phyloP scores from a whole-genome alignment of 768 basidiomycete genomes.

The Astraeus odoratus region DNA sequence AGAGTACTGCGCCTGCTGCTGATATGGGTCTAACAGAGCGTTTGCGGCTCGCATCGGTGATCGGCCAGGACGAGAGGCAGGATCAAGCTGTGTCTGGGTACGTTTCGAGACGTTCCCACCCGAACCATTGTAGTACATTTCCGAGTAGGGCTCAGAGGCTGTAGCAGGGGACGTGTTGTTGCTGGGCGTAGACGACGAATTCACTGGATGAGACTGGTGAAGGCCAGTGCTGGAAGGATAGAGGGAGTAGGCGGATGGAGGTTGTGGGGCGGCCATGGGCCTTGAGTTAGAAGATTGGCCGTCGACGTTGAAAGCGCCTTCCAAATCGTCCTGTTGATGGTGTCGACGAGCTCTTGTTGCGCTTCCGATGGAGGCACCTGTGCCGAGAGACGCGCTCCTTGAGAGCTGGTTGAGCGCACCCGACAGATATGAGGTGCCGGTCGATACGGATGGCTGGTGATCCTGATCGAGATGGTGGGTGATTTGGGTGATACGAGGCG shows the following conservation, averaged over 20 bases:
- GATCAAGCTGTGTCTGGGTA: conserved; percentile 47
- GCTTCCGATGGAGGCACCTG: conserved; percentile 32
- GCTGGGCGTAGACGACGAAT: conserved; percentile 26
- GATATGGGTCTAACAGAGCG: conserved; percentile 61
- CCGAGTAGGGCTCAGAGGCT: conserved; percentile 43
- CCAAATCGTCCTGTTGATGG: conserved; percentile 64
- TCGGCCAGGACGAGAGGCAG: conserved; percentile 42
- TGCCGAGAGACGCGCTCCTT: conserved; percentile 61
- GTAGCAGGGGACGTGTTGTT: conserved; percentile 26
- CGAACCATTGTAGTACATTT: conserved; percentile 56
- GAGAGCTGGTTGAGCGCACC: conserved; percentile 47
- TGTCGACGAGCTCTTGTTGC: conserved; percentile 53
- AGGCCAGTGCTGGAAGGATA: conserved; percentile 55
- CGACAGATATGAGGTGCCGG: conserved; percentile 46
- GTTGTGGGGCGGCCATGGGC: conserved; percentile 27
- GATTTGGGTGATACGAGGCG: conserved; percentile 60
- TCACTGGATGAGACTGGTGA: conserved; percentile 41
- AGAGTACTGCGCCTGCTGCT: conserved; percentile 58
- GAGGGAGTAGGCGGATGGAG: conserved; percentile 39
- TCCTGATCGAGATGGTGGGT: conserved; percentile 65
- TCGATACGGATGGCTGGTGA: conserved; percentile 35
- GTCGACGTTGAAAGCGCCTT: conserved; percentile 41
- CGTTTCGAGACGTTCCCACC: conserved; percentile 47
- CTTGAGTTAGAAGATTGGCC: conserved; percentile 14
- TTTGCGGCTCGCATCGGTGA: conserved; percentile 58